These are phyloP conservation scores for Trametes cinnabarina DNA, from an alignment of 768 basidiomycete genomes.

Conservation along the genomic window DNA sequence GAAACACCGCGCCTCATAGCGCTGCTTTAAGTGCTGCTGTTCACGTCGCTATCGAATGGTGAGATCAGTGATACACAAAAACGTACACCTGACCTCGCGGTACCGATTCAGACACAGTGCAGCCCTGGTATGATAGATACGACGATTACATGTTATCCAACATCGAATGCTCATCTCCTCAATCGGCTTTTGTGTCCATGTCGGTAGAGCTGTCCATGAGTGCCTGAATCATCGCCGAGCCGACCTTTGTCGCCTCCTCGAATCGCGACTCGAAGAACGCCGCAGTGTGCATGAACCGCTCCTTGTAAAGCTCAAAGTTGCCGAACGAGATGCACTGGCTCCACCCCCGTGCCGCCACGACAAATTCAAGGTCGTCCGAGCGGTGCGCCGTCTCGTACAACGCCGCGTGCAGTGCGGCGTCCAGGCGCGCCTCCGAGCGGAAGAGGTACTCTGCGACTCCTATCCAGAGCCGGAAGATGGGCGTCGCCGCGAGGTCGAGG, in stretches of 20 bases:
- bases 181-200: background rate
- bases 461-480: conserved; percentile 94
- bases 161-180: background rate
- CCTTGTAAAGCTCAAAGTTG: conserved; percentile 82
- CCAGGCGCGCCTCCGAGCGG: conserved; percentile 59
- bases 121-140: background rate
- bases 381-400: conserved; percentile 76
- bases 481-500: conserved; percentile 90
- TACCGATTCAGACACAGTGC: background rate
- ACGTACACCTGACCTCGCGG: background rate
- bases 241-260: conserved; percentile 78
- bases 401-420: conserved; percentile 71
- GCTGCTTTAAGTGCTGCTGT: no score
- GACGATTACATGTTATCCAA: background rate
- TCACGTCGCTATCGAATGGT: no score
- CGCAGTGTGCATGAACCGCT: conserved; percentile 77
- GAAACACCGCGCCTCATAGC: no score
- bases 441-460: conserved; percentile 97
- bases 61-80: background rate
- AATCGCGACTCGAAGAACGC: conserved; percentile 85
- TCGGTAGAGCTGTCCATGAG: conserved; percentile 57
- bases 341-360: conserved; percentile 92
- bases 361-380: conserved; percentile 90
- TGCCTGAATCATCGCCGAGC: conserved; percentile 86
- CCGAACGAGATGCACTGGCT: conserved; percentile 93